A percentile compares a stretch with the other conserved stretches of the same genome.
Conservation (phyloP, 2,329 filamentous ascomycete genomes). For the Exutisphaerella laricina region DNA sequence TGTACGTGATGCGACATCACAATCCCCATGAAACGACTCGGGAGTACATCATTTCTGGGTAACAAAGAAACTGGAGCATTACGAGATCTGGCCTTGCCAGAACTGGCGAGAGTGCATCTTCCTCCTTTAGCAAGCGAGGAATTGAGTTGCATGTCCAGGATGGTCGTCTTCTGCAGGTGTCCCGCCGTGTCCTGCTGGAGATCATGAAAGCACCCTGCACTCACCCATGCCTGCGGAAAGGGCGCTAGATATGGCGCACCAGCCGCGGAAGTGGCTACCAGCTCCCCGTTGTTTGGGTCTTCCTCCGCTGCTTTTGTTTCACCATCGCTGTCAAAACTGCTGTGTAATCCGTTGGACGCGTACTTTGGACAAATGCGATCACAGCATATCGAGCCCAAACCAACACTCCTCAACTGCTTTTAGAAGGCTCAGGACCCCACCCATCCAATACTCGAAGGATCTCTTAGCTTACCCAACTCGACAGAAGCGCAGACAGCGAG, state of each 20-base stretch:
- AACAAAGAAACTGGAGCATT: neutral
- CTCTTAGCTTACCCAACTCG: conserved; percentile 13
- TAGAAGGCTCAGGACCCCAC: conserved; percentile 3
- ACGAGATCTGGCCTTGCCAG: neutral
- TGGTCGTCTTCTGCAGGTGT: conserved; percentile 12
- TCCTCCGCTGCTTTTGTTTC: conserved; percentile 15
- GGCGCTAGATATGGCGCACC: conserved; percentile 11
- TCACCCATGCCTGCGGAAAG: conserved; percentile 7
- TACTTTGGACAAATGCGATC: conserved; percentile 5
- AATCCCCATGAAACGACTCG: conserved; percentile 8
- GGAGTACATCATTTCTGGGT: conserved; percentile 2
- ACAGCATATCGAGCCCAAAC: conserved; percentile 6
- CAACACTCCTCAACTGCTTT: conserved; percentile 1
- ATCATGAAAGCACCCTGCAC: conserved; percentile 13
- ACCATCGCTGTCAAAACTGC: conserved; percentile 20
- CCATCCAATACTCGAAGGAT: conserved; percentile 19
- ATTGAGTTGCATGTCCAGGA: conserved; percentile 6
- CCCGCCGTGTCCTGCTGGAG: conserved; percentile 16
- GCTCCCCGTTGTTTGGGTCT: conserved; percentile 16
- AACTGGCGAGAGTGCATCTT: neutral
- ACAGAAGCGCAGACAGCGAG: conserved; percentile 5
- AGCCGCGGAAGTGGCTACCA: conserved; percentile 18
- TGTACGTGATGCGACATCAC: no score
- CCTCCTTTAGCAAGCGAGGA: neutral
- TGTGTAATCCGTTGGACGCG: conserved; percentile 10